A percentile compares a stretch with the other conserved stretches of the same genome.
Conservation (phyloP, 2,329 filamentous ascomycete species). For the Fonsecaea multimorphosa region DNA sequence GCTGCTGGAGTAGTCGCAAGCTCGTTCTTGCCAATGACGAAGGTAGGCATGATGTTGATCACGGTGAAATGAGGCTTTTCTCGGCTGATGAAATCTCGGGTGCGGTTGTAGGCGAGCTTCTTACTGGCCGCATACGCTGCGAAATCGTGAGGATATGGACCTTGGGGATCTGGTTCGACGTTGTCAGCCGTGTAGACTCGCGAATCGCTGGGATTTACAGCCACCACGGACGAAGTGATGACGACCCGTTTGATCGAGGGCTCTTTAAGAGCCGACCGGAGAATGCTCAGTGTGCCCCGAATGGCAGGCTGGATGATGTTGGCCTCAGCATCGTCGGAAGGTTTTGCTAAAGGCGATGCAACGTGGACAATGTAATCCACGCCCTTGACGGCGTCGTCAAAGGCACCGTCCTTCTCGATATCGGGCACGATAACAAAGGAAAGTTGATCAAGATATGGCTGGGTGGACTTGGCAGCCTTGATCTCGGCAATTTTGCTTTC, state of each 20-base stretch:
- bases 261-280: conserved; percentile 64
- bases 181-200: conserved; percentile 46
- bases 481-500: conserved; percentile 36
- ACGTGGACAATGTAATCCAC: conserved; percentile 49
- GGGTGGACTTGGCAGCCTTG: conserved; percentile 32
- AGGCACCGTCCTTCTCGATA: conserved; percentile 74
- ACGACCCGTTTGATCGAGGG: conserved; percentile 74
- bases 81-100: conserved; percentile 68
- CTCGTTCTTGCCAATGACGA: conserved; percentile 62
- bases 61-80: conserved; percentile 65
- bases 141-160: conserved; percentile 42
- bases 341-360: conserved; percentile 37
- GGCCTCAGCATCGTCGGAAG: conserved; percentile 25
- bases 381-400: conserved; percentile 65
- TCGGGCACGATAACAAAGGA: conserved; percentile 73
- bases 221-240: conserved; percentile 71
- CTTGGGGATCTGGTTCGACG: conserved; percentile 27
- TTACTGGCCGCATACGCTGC: conserved; percentile 60
- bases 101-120: conserved; percentile 68
- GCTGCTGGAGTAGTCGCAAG: conserved; percentile 36
- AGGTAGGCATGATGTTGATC: conserved; percentile 66
- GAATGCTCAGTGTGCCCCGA: conserved; percentile 67
- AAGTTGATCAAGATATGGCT: conserved; percentile 55
- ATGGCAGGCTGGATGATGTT: conserved; percentile 64
- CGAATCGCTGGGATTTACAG: conserved; percentile 54